Evolutionary conservation across 2,329 filamentous ascomycete species (phyloP).

Genomic region (Ambrosiella xylebori): DNA sequence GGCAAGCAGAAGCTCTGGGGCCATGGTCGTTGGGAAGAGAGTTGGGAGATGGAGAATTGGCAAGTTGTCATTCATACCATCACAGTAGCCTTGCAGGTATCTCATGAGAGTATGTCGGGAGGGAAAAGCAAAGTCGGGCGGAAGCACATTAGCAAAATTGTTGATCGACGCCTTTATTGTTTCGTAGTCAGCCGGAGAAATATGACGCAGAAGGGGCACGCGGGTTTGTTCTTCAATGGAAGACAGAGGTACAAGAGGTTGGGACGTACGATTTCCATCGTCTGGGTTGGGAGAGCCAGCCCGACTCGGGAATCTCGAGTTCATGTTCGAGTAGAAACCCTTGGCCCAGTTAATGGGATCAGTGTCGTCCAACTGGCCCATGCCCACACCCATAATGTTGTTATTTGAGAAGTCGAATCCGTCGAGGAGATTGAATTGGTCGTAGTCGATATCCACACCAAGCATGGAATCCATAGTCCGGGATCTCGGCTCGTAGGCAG

Average conservation of each 20-base stretch:
- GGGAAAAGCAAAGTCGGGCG: constrained; percentile 47
- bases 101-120: constrained; percentile 51
- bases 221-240: constrained; percentile 20
- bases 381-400: not conserved
- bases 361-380: not conserved
- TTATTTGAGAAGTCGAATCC: not conserved
- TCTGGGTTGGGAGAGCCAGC: constrained; percentile 38
- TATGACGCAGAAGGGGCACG: constrained; percentile 25
- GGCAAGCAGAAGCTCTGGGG: constrained; percentile 49
- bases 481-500: not conserved
- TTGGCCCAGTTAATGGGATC: constrained; percentile 10
- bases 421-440: not conserved
- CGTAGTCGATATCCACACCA: not conserved
- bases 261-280: constrained; percentile 22
- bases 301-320: constrained; percentile 36
- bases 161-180: constrained; percentile 41
- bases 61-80: constrained; percentile 42
- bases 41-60: constrained; percentile 52
- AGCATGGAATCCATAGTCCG: not conserved
- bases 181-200: constrained; percentile 36
- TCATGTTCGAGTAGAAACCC: constrained; percentile 25
- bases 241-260: constrained; percentile 15
- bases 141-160: constrained; percentile 43
- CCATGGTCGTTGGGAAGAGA: constrained; percentile 43
- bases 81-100: constrained; percentile 54